Conservation (phyloP, 2,329 filamentous ascomycete species). For the Mariannaea elegans region DNA sequence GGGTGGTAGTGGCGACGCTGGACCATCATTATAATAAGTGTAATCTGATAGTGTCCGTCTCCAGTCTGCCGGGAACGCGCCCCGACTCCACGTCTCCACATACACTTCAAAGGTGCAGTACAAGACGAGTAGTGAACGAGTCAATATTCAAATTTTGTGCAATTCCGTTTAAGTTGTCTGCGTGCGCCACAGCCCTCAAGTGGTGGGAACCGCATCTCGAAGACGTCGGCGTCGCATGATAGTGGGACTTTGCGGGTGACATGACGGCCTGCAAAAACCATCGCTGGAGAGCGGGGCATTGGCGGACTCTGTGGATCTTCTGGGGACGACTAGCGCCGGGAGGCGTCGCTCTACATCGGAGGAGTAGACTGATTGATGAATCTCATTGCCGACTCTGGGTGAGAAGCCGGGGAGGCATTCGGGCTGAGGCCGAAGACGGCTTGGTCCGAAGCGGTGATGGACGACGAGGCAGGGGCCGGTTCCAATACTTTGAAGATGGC, state of each 20-base stretch:
- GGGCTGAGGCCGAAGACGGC: conserved; percentile 24
- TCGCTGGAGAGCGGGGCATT: conserved; percentile 25
- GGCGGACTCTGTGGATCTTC: conserved; percentile 19
- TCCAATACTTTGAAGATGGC: conserved; percentile 23
- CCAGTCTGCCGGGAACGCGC: neutral
- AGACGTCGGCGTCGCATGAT: conserved; percentile 31
- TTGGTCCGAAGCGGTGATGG: conserved; percentile 13
- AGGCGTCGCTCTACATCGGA: conserved; percentile 30
- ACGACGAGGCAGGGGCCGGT: conserved; percentile 4
- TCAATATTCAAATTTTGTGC: conserved; percentile 3
- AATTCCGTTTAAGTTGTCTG: neutral
- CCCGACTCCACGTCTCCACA: conserved; percentile 1
- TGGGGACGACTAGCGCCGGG: conserved; percentile 23
- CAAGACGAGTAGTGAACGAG: conserved; percentile 4
- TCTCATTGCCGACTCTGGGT: conserved; percentile 28
- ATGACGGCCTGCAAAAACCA: conserved; percentile 28
- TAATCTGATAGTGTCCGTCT: neutral
- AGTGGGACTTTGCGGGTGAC: conserved; percentile 24
- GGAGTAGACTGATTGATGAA: conserved; percentile 29
- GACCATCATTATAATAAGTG: conserved; percentile 10
- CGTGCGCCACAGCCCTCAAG: conserved; percentile 4
- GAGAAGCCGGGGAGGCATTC: conserved; percentile 22
- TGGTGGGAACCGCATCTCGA: conserved; percentile 14
- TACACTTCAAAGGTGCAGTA: neutral
- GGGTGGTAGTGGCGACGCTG: conserved; percentile 15